Evolutionary conservation across 352 stramenopile genomes (phyloP), one percentile per base, ranked within the genome.

Genomic region (Achlya hypogyna): DNA sequence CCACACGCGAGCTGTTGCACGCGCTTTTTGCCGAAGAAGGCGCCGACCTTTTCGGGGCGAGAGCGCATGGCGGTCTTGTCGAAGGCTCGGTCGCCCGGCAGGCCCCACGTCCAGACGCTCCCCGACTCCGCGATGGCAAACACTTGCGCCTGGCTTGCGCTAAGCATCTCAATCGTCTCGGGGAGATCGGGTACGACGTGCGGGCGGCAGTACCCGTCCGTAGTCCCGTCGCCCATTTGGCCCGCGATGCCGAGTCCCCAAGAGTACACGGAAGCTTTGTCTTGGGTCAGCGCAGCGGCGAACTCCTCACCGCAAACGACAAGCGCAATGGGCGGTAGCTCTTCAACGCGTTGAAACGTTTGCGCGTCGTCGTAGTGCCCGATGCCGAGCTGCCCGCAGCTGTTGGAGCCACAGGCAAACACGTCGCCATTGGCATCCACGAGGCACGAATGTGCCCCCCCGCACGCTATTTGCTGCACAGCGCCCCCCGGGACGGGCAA

Each of bases 391-490:
- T 62, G 53, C 4, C 53, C 53, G 31, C 53, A 62, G 35, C 53
- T 62, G 34, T 62, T 62, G 29, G 53, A 47, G 27, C 53, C 53
- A 29, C 23, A 25, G 23, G 53, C 28, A 29, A 29, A 62, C 2
- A 62, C 0, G 12, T n/a, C 25, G 18, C 59, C 59, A 10, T 25
- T 23, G 10, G 5, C 25, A 31, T 66, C 47, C 27, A 54, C 59
- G 31, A 66, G n/a, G 56, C 59, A 66, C 5, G 59, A 42, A n/a
- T 66, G 59, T n/a, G 59, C 59, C 3, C 59, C 59, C 14, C 59
- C 59, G 42, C 59, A 66, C 16, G 59, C 59, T n/a, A 66, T 43
- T 12, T 66, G 59, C 14, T n/a, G 35, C 14, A 66, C 47, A 10
- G 49, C 25, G 31, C 49, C 49, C 4, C 25, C 27, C 8, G 20